Evolutionary conservation across 164 flowering plant species (phyloP), one percentile per base, ranked within the genome.

Genomic region (Stephania yunnanensis): DNA sequence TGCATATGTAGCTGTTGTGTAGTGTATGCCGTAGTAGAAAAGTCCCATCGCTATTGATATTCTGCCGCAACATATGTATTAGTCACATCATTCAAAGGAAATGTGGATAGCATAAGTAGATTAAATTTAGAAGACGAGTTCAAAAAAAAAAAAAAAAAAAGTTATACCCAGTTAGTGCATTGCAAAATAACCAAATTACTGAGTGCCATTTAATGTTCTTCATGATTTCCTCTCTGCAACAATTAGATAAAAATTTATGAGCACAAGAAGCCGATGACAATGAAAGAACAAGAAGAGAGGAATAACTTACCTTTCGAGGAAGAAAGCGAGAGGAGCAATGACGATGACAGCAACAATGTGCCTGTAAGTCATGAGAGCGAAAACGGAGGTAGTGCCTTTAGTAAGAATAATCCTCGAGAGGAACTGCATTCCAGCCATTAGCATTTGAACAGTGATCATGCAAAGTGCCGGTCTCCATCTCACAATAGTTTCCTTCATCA

Each of bases 1-100:
- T 9, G 87, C 77, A 73, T 81, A 86, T 4, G 85, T 75, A 7
- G 89, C 86, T 17, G 83, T 69, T 10, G 89, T 86, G 65, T 86
- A 84, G 64, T 73, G 50, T 0, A 86, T 63, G 3, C 89, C 89
- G 65, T 77, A 86, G 46, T 84, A 81, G 69, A 53, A 86, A 29
- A 84, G 61, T 13, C 74, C 74, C 74, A 72, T 72, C 17, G 74
- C 74, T 67, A 36, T 58, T 66, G 79, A 44, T 36, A 84, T 81
- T 78, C 91, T 88, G 87, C 65, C 42, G 42, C 42, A 36, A 36
- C 42, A 36, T 36, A 36, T 36, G 42, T 36, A 36, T 36, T 36
- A 36, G 42, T 36, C 42, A 36, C 42, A 4, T 36, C 0, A 36
- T 36, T 36, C 42, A 36, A 36, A 36, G 4, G 42, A 36, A 36